phyloP scores from a whole-genome alignment of 768 basidiomycete species.

The Pilatotrama ljubarskyi region DNA sequence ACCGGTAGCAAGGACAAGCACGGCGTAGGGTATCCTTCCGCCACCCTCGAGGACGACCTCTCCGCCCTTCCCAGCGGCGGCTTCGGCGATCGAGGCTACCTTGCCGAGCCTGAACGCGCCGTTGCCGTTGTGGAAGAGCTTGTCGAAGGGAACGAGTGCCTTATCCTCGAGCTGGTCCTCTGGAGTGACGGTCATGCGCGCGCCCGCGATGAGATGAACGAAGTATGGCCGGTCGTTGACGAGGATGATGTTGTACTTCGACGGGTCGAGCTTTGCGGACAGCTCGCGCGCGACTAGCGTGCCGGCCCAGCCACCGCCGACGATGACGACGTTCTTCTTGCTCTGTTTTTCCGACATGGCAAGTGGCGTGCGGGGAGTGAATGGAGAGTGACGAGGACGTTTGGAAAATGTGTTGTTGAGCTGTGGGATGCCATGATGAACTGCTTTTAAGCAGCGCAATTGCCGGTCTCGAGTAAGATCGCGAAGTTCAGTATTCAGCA shows the following conservation, averaged over 20 bases:
- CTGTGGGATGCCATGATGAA: not conserved
- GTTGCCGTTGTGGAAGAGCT: conserved; percentile 46
- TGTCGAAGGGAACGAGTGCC: conserved; percentile 53
- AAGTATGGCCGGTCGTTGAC: conserved; percentile 53
- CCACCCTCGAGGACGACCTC: conserved; percentile 53
- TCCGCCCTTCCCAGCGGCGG: conserved; percentile 36
- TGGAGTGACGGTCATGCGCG: conserved; percentile 54
- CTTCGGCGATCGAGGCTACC: conserved; percentile 39
- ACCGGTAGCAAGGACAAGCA: conserved; percentile 63
- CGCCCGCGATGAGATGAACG: conserved; percentile 48
- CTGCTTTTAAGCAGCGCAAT: not conserved
- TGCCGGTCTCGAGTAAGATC: not conserved
- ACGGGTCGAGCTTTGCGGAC: conserved; percentile 48
- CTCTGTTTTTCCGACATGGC: conserved; percentile 19
- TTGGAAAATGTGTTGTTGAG: too few species aligned
- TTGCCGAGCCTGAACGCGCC: conserved; percentile 39
- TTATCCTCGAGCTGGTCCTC: conserved; percentile 45
- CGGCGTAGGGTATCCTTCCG: conserved; percentile 49
- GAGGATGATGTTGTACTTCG: conserved; percentile 52
- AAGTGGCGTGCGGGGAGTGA: too few species aligned
- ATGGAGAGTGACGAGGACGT: too few species aligned
- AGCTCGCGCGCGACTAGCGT: conserved; percentile 46
- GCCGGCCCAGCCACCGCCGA: conserved; percentile 63
- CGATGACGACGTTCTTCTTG: conserved; percentile 44
- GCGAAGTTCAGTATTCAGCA: not conserved